Evolutionary conservation across 1,284 basidiomycete genomes (phyloP), one percentile per base, ranked within the genome.

Genomic region (Ceratobasidium sp.): DNA sequence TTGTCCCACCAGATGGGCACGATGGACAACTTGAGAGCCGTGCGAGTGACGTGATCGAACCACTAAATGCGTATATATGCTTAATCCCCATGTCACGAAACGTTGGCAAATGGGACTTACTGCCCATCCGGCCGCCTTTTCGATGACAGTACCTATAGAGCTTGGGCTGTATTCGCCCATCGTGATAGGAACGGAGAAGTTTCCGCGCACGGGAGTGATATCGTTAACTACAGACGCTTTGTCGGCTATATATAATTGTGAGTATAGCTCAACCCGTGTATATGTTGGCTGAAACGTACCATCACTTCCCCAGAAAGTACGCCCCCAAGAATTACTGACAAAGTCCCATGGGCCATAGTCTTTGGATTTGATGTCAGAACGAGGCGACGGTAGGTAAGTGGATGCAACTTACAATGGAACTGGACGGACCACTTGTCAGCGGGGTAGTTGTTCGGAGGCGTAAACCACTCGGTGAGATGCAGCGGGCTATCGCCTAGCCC

Each of bases 311-410:
- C 73, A 74, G 51, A 66, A 59, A 3, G 73, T 72, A 23, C 59
- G 54, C 14, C 73, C 73, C 73, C 73, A 74, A n/a, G 72, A 66
- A 42, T 70, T 70, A 46, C 64, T 67, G 8, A 54, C 16, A 25
- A 72, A 74, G 53, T 74, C 73, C 59, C 67, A 74, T 12, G 73
- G 73, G 7, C 66, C 58, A 36, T 74, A 74, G 46, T 71, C 56
- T 71, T 7, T 14, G 25, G 14, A 38, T 30, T 42, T 14, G 36
- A n/a, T 44, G 53, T 54, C 18, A 58, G 23, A 28, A 49, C 5
- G 12, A 2, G 9, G 14, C 2, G 44, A 44, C 8, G 5, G 23
- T 25, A 21, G 4, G 12, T 2, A n/a, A 9, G 2, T 30, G n/a
- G 23, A 30, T 23, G 12, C 3, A 3, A 21, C 64, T 44, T 69